phyloP scores from a whole-genome alignment of 768 basidiomycete species.

The Tylopilus sp. region DNA sequence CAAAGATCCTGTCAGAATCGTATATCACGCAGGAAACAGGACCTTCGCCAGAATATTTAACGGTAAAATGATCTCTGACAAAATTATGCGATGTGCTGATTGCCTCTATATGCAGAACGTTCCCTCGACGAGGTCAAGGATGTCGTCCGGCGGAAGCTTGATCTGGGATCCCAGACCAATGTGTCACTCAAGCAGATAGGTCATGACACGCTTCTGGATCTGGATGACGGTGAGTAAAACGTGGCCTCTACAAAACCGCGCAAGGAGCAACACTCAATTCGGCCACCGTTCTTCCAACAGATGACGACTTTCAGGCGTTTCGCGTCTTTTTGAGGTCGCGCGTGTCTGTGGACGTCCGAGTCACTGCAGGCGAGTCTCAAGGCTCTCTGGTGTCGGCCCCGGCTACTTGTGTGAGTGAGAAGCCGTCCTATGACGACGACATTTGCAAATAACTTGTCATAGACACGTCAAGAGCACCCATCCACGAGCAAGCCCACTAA shows the following conservation, averaged over 20 bases:
- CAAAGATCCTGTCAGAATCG: constrained; percentile 26
- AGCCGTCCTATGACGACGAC: not conserved
- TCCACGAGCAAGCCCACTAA: not conserved
- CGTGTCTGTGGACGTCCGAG: constrained; percentile 36
- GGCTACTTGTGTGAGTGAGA: constrained; percentile 11
- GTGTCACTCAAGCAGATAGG: constrained; percentile 52
- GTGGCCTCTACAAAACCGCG: not conserved
- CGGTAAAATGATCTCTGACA: constrained; percentile 25
- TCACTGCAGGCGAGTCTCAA: constrained; percentile 19
- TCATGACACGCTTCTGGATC: constrained; percentile 50
- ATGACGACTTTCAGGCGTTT: constrained; percentile 80
- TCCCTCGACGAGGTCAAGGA: constrained; percentile 56
- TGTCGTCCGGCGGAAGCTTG: constrained; percentile 60
- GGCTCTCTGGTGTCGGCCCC: not conserved
- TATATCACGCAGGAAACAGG: constrained; percentile 34
- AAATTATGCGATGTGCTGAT: constrained; percentile 2
- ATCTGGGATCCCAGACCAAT: constrained; percentile 36
- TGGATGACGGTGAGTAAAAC: constrained; percentile 66
- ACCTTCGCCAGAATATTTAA: constrained; percentile 42
- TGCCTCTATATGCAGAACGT: constrained; percentile 41
- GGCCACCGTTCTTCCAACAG: constrained; percentile 34
- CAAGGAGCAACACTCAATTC: not conserved
- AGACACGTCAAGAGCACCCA: not conserved
- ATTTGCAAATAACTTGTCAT: not conserved
- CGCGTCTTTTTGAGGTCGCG: constrained; percentile 40